Percentiles rank a stretch among this genome's conserved stretches.
These are phyloP conservation scores for Venturia oleaginea DNA, from an alignment of 2,329 filamentous ascomycete genomes.

Conservation along the genomic window DNA sequence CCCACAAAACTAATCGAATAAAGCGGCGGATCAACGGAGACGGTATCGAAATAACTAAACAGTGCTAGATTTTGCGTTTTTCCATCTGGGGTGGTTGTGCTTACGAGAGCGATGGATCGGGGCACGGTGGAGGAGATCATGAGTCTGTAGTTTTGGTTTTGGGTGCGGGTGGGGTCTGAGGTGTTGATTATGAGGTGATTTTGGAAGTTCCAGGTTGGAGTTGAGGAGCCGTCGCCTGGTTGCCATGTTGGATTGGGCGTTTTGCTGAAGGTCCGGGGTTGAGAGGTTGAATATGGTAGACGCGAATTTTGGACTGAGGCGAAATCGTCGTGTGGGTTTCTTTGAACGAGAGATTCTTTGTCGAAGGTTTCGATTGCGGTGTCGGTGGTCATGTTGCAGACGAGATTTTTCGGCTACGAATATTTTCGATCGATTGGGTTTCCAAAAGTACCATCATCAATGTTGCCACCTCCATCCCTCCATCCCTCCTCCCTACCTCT, in stretches of 20 bases:
- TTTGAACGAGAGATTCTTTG: constrained; percentile 20
- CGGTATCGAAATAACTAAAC: constrained; percentile 23
- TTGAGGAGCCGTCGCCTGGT: constrained; percentile 15
- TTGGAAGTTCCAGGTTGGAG: background rate
- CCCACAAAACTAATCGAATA: constrained; percentile 19
- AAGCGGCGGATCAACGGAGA: constrained; percentile 20
- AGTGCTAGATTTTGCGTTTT: constrained; percentile 21
- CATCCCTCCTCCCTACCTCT: too few relatives aligned
- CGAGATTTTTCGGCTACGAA: too few relatives aligned
- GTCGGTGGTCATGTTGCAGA: background rate
- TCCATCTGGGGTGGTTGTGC: constrained; percentile 17
- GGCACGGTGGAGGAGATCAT: constrained; percentile 18
- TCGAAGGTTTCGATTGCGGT: constrained; percentile 17
- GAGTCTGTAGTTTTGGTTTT: constrained; percentile 19
- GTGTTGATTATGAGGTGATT: constrained; percentile 17
- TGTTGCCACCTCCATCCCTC: too few relatives aligned
- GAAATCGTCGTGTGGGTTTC: constrained; percentile 18
- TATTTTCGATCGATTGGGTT: too few relatives aligned
- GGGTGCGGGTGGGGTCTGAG: constrained; percentile 15
- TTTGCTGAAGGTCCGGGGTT: constrained; percentile 16
- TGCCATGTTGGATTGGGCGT: constrained; percentile 18
- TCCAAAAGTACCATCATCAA: too few relatives aligned
- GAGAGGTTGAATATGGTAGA: constrained; percentile 14
- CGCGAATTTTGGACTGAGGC: constrained; percentile 15
- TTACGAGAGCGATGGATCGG: constrained; percentile 18